Percentiles rank a stretch among this genome's conserved stretches.
These are phyloP conservation scores for Caryocar brasiliense DNA, from an alignment of 441 rosid species.

Conservation along the genomic window DNA sequence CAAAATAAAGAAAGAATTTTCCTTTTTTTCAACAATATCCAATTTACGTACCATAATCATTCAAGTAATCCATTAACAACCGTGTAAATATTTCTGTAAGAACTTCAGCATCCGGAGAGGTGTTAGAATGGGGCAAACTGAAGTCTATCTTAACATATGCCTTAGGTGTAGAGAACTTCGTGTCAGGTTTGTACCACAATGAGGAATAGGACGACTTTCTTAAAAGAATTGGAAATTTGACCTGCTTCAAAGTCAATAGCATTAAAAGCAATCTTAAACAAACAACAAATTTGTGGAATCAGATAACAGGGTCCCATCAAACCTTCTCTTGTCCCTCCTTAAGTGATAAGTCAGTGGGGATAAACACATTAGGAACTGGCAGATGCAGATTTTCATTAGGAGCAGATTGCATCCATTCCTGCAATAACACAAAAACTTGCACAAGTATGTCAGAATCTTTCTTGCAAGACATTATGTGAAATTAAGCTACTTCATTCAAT, in stretches of 20 bases:
- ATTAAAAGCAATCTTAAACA: conserved; percentile 4
- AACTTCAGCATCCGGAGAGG: conserved; percentile 62
- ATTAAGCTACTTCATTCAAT: not conserved
- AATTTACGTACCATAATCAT: conserved; percentile 67
- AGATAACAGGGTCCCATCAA: conserved; percentile 5
- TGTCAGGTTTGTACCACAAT: conserved; percentile 87
- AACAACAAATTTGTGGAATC: not conserved
- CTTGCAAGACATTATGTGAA: not conserved
- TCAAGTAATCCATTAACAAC: conserved; percentile 71
- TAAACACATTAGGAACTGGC: conserved; percentile 56
- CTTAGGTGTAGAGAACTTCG: conserved; percentile 66
- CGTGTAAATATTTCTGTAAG: conserved; percentile 56
- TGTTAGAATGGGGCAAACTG: conserved; percentile 58
- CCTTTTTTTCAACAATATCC: not conserved
- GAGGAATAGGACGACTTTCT: conserved; percentile 59
- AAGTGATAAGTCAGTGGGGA: conserved; percentile 71
- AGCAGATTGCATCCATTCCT: conserved; percentile 69
- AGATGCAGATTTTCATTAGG: conserved; percentile 60
- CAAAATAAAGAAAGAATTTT: not conserved
- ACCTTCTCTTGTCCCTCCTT: conserved; percentile 57
- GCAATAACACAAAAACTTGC: conserved; percentile 7
- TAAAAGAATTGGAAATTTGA: conserved; percentile 47
- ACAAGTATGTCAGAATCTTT: too few species aligned
- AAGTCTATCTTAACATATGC: conserved; percentile 65
- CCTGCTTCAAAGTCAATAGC: conserved; percentile 27